Base-by-base conservation (phyloP, 768 basidiomycete species). In the Kwoniella botswanensis region DNA sequence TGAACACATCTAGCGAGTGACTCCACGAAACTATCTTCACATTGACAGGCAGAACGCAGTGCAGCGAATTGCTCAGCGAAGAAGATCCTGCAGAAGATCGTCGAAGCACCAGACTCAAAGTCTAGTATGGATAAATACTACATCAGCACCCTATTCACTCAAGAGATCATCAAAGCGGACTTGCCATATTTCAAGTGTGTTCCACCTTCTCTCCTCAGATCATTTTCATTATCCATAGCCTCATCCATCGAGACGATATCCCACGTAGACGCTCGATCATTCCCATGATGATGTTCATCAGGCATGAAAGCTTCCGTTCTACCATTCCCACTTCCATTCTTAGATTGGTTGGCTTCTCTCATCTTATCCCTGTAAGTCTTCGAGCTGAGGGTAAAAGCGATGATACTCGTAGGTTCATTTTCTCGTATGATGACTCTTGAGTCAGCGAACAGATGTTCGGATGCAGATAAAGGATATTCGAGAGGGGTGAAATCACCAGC, bases 41-140 rank as follows among this genome's bases (percentile, higher is more conserved):
- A 97, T 72, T 94, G 93, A 75, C 96, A 98, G 18, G 91, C 94
- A 43, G 92, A 88, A 15, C 97, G 89, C 54, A 99, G 84, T 3
- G 93, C 93, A 75, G 98, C 95, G 74, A 99, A 99, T 81, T 97
- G 94, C 80, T 98, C 96, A 0, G 95, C 94, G 82, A 93, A 98
- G 56, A 98, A 88, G 69, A 98, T 90, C 1, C 93, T 93, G 79
- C 94, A 97, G 77, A 93, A 94, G 78, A 97, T 95, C 29, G 90
- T 92, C 65, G 95, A 85, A 21, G 92, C 91, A 42, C 92, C 92
- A 74, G 93, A 94, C 80, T 94, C 93, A 75, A 95, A 94, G 4
- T 92, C 94, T 95, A 74, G 12, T 22, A 50, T 66, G 11, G n/a
- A 17, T 57, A 13, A 11, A 13, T 24, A 35, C 0, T 35, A 35